A percentile compares a stretch with the other conserved stretches of the same genome.
phyloP scores from a whole-genome alignment of 2,329 filamentous ascomycete genomes.

The Trichoderma citrinoviride region DNA sequence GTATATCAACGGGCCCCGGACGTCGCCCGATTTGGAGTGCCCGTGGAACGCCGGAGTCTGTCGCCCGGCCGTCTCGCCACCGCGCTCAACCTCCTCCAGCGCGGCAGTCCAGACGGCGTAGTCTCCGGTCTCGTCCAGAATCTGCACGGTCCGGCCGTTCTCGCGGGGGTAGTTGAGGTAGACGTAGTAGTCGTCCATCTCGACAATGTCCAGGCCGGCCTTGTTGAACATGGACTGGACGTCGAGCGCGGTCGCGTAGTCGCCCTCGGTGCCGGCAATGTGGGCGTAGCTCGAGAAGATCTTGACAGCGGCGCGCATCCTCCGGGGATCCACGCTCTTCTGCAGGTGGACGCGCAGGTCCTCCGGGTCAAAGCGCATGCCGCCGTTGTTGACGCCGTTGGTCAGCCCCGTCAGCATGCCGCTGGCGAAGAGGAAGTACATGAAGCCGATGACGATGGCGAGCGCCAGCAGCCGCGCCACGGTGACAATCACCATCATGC shows the following conservation, averaged over 20 bases:
- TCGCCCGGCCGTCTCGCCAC: slow-evolving; percentile 58
- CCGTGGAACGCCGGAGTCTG: slow-evolving; percentile 84
- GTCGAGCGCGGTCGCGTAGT: slow-evolving; percentile 81
- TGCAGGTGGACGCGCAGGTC: slow-evolving; percentile 74
- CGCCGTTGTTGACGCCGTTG: slow-evolving; percentile 56
- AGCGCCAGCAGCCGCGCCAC: slow-evolving; percentile 72
- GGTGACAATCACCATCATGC: slow-evolving; percentile 54
- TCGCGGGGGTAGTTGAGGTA: slow-evolving; percentile 88
- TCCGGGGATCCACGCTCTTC: slow-evolving; percentile 64
- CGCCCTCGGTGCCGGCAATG: slow-evolving; percentile 90
- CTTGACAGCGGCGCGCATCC: slow-evolving; percentile 69
- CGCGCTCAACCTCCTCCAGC: slow-evolving; percentile 74
- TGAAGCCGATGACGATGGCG: slow-evolving; percentile 68
- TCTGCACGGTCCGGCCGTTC: slow-evolving; percentile 75
- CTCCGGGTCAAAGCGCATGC: slow-evolving; percentile 76
- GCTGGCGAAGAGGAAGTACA: slow-evolving; percentile 84
- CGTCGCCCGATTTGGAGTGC: slow-evolving; percentile 81
- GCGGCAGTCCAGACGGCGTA: slow-evolving; percentile 71
- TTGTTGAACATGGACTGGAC: slow-evolving; percentile 73
- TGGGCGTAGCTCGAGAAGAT: slow-evolving; percentile 84
- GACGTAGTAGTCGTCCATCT: slow-evolving; percentile 76
- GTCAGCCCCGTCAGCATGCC: slow-evolving; percentile 72
- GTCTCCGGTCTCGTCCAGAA: slow-evolving; percentile 65
- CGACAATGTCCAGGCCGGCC: slow-evolving; percentile 71
- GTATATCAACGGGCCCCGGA: slow-evolving; percentile 82